Conservation (phyloP, 192 early-diverging fungal species). For the Podila clonocystis region DNA sequence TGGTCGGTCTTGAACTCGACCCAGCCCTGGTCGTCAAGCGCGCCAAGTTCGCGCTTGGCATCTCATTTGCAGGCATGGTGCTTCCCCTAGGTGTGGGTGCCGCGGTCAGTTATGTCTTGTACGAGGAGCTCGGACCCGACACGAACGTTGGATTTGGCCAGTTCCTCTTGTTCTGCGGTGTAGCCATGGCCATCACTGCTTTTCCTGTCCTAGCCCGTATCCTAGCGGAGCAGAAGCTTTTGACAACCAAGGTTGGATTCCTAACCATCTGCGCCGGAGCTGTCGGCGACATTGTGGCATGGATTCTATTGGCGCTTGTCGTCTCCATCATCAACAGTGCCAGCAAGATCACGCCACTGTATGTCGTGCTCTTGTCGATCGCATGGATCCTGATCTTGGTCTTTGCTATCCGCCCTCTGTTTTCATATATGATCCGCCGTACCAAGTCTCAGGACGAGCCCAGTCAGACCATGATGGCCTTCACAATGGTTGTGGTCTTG, state of each 20-base stretch:
- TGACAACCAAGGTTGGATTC: slow-evolving; percentile 82
- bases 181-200: slow-evolving; percentile 93
- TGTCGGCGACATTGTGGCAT: slow-evolving; percentile 88
- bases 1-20: slow-evolving; percentile 90
- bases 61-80: slow-evolving; percentile 83
- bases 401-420: slow-evolving; percentile 73
- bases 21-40: slow-evolving; percentile 64
- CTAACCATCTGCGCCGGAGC: slow-evolving; percentile 88
- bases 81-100: slow-evolving; percentile 84
- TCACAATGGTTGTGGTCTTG: slow-evolving; percentile 78
- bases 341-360: slow-evolving; percentile 77
- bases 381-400: slow-evolving; percentile 79
- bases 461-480: slow-evolving; percentile 69
- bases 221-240: slow-evolving; percentile 86
- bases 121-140: slow-evolving; percentile 57
- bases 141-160: slow-evolving; percentile 65
- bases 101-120: slow-evolving; percentile 79
- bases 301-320: slow-evolving; percentile 84
- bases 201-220: slow-evolving; percentile 97
- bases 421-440: slow-evolving; percentile 56
- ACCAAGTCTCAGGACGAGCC: slow-evolving; percentile 66
- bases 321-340: slow-evolving; percentile 87
- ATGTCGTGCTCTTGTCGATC: slow-evolving; percentile 78
- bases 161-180: slow-evolving; percentile 89
- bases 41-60: slow-evolving; percentile 61